Evolutionary conservation across 2,329 filamentous ascomycete species (phyloP).

Genomic region (Trichoderma lentiforme): DNA sequence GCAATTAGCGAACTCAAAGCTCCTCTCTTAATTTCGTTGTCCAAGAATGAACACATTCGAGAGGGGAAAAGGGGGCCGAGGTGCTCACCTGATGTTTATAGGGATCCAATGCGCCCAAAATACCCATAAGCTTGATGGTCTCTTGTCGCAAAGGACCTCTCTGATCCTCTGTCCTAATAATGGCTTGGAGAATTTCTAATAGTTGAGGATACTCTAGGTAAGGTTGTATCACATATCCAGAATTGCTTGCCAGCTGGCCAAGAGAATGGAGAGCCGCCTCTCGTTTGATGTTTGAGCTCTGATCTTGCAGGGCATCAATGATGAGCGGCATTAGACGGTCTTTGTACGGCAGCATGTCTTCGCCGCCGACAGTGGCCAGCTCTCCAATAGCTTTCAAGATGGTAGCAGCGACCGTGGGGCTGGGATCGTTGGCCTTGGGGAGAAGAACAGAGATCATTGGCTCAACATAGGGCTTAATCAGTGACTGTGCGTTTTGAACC

Average conservation of each 20-base stretch:
- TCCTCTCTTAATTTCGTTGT: not conserved
- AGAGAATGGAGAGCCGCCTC: conserved; percentile 88
- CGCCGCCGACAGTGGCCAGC: conserved; percentile 86
- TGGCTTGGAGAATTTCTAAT: conserved; percentile 86
- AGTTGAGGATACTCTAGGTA: conserved; percentile 94
- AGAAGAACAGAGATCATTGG: conserved; percentile 94
- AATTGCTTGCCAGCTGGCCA: conserved; percentile 90
- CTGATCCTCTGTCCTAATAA: conserved; percentile 85
- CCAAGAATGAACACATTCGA: not conserved
- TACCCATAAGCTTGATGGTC: conserved; percentile 95
- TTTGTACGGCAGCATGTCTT: conserved; percentile 91
- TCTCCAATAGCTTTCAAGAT: conserved; percentile 95
- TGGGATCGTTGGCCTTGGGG: conserved; percentile 82
- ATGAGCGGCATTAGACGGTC: conserved; percentile 92
- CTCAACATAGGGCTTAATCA: conserved; percentile 96
- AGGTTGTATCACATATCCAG: conserved; percentile 94
- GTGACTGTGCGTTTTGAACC: conserved; percentile 84
- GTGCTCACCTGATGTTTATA: conserved; percentile 76
- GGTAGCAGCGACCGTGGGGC: conserved; percentile 85
- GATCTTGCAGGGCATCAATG: conserved; percentile 87
- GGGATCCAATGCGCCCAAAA: conserved; percentile 88
- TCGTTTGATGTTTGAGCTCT: conserved; percentile 84
- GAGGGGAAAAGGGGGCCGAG: not conserved
- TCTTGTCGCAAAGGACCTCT: conserved; percentile 83
- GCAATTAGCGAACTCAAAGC: conserved; percentile 11